Evolutionary conservation across 2,329 filamentous ascomycete species (phyloP).

Genomic region (Paecilomyces sp.): DNA sequence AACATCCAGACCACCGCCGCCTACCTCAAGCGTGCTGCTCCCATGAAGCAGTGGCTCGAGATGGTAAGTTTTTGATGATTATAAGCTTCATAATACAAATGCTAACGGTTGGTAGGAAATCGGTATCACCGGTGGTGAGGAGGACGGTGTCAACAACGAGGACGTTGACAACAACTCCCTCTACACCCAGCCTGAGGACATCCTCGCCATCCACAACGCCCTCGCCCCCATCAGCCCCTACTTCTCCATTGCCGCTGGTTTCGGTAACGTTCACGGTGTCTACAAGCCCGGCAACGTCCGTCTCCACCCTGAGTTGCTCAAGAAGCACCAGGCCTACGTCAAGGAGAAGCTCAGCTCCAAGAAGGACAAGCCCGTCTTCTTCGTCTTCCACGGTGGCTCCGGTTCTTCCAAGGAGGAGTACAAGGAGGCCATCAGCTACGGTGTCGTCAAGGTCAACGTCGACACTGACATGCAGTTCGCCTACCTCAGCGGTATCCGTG

Average conservation of each 20-base stretch:
- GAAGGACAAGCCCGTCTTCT: slow-evolving; percentile 90
- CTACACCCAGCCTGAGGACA: slow-evolving; percentile 97
- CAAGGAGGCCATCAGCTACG: slow-evolving; percentile 77
- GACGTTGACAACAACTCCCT: slow-evolving; percentile 92
- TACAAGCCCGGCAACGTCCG: slow-evolving; percentile 98
- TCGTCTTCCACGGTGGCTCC: slow-evolving; percentile 98
- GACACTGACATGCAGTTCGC: slow-evolving; percentile 97
- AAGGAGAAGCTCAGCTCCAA: slow-evolving; percentile 66
- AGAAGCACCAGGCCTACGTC: slow-evolving; percentile 93
- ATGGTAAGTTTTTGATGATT: slow-evolving; percentile 56
- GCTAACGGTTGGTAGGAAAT: slow-evolving; percentile 51
- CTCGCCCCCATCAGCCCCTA: slow-evolving; percentile 82
- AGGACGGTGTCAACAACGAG: slow-evolving; percentile 98
- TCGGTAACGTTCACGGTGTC: slow-evolving; percentile 98
- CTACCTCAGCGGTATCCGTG: slow-evolving; percentile 85
- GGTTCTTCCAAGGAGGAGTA: slow-evolving; percentile 89
- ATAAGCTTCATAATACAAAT: background rate
- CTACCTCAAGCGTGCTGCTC: slow-evolving; percentile 89
- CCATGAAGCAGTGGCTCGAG: slow-evolving; percentile 99
- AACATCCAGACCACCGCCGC: slow-evolving; percentile 89
- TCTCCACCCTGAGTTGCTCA: slow-evolving; percentile 89
- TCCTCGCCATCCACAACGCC: slow-evolving; percentile 82
- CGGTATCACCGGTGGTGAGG: slow-evolving; percentile 93
- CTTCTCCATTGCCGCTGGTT: slow-evolving; percentile 97
- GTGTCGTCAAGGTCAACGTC: slow-evolving; percentile 99